These are phyloP conservation scores for Macrophomina pseudophaseolina DNA, from an alignment of 2,329 filamentous ascomycete genomes.

Conservation along the genomic window DNA sequence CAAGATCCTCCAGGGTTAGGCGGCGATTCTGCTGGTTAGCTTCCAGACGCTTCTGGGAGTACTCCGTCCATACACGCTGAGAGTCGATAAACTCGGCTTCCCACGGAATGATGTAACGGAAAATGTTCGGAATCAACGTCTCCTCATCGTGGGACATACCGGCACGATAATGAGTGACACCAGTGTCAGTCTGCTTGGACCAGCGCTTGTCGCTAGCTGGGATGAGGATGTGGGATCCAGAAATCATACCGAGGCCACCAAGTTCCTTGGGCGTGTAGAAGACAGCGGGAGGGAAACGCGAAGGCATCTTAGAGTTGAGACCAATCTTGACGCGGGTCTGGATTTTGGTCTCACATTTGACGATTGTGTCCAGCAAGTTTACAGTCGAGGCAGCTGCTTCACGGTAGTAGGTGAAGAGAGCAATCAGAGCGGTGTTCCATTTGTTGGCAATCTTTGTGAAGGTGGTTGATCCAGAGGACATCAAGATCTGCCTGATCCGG, in stretches of 20 bases:
- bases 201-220: conserved; percentile 97
- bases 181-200: conserved; percentile 97
- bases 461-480: conserved; percentile 98
- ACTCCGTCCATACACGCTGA: conserved; percentile 98
- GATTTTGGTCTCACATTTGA: conserved; percentile 99
- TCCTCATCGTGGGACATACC: conserved; percentile 99
- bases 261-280: conserved; percentile 99
- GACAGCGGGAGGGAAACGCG: conserved; percentile 94
- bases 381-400: conserved; percentile 97
- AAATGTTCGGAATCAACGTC: conserved; percentile 97
- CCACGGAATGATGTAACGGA: conserved; percentile 99
- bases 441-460: conserved; percentile 99
- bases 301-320: conserved; percentile 98
- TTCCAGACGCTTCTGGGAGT: conserved; percentile 95
- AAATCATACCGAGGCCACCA: conserved; percentile 98
- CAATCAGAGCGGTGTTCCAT: conserved; percentile 98
- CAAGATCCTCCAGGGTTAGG: conserved; percentile 91
- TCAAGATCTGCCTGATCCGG: conserved; percentile 95
- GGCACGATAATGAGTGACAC: conserved; percentile 93
- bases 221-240: conserved; percentile 95
- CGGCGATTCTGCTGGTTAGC: conserved; percentile 97
- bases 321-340: conserved; percentile 99
- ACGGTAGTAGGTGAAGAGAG: conserved; percentile 97
- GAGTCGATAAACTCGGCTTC: conserved; percentile 99
- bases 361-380: conserved; percentile 91